phyloP scores from a whole-genome alignment of 257 asterid genomes.

The Jasminum sambac region DNA sequence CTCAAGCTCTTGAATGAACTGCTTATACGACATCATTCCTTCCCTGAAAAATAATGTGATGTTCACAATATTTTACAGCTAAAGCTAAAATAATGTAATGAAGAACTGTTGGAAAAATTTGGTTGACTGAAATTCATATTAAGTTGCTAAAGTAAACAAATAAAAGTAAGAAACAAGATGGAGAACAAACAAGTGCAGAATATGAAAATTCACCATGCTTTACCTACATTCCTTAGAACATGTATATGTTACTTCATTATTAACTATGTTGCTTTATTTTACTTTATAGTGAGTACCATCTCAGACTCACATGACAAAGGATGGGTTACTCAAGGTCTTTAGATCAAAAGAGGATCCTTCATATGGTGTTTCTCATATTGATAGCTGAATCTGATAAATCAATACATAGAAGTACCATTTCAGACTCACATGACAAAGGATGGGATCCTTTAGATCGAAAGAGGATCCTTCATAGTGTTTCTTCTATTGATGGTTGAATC shows the following conservation, averaged over 20 bases:
- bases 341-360: background rate
- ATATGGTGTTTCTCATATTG: too few species aligned
- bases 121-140: slow-evolving; percentile 1
- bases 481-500: background rate
- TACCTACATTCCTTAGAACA: background rate
- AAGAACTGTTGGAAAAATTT: background rate
- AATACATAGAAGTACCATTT: too few species aligned
- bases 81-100: background rate
- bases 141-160: background rate
- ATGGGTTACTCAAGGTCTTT: background rate
- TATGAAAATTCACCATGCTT: background rate
- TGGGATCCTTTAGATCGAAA: too few species aligned
- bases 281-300: background rate
- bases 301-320: background rate
- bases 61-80: slow-evolving; percentile 18
- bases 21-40: slow-evolving; percentile 99
- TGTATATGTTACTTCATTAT: background rate
- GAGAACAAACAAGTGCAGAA: background rate
- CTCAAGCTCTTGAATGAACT: slow-evolving; percentile 99
- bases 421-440: background rate
- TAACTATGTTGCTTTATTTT: background rate
- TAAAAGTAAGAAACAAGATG: background rate
- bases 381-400: too few species aligned
- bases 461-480: background rate
- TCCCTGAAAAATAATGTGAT: slow-evolving; percentile 54